Evolutionary conservation across 495 filamentous ascomycete genomes (phyloP).

Genomic region (Hyaloscypha hepaticicola): DNA sequence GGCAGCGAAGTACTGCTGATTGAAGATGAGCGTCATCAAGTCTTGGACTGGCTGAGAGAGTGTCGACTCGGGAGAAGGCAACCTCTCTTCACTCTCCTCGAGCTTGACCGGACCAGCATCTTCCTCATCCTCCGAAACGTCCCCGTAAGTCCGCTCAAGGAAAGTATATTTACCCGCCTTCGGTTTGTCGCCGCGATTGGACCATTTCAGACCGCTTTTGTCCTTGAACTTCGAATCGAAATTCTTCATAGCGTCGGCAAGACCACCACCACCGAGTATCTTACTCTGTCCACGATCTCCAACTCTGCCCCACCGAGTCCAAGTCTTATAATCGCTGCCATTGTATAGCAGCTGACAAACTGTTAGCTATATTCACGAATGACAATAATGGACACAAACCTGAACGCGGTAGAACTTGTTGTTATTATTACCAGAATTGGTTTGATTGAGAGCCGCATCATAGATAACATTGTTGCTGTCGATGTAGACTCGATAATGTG

Average conservation of each 20-base stretch:
- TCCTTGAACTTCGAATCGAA: constrained; percentile 78
- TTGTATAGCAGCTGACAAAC: constrained; percentile 38
- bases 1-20: constrained; percentile 61
- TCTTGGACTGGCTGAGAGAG: constrained; percentile 58
- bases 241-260: constrained; percentile 46
- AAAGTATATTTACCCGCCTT: constrained; percentile 73
- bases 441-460: constrained; percentile 62
- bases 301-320: constrained; percentile 79
- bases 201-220: constrained; percentile 73
- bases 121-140: constrained; percentile 64
- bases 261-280: constrained; percentile 40
- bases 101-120: constrained; percentile 23
- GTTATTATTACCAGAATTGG: constrained; percentile 57
- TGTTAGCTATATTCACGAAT: constrained; percentile 4
- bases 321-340: constrained; percentile 45
- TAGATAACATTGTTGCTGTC: constrained; percentile 61
- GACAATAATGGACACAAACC: constrained; percentile 24
- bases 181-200: constrained; percentile 54
- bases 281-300: constrained; percentile 66
- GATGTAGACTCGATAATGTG: constrained; percentile 58
- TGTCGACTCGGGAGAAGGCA: constrained; percentile 45
- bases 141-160: constrained; percentile 65
- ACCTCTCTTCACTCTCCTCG: constrained; percentile 37
- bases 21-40: constrained; percentile 82
- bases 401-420: constrained; percentile 72